Conservation (phyloP, 2,329 filamentous ascomycete genomes). For the Trichoderma asperellum region DNA sequence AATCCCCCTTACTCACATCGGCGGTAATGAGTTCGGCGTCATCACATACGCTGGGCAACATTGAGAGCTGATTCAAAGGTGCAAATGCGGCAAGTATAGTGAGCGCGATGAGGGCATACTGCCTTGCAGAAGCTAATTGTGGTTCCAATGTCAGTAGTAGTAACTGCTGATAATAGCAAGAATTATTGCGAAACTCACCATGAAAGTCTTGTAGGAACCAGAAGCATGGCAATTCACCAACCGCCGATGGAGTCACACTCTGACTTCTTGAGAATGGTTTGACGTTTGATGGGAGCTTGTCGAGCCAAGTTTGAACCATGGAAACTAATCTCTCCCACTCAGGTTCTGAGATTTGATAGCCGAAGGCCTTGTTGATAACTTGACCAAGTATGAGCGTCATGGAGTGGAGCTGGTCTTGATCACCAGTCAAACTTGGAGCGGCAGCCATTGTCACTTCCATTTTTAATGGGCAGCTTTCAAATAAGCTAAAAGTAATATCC, state of each 20-base stretch:
- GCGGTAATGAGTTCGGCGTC: background rate
- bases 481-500: constrained; percentile 58
- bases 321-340: constrained; percentile 35
- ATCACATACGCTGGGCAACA: background rate
- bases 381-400: constrained; percentile 49
- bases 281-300: constrained; percentile 39
- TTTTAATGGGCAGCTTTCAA: constrained; percentile 47
- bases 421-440: constrained; percentile 29
- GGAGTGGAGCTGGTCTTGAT: constrained; percentile 44
- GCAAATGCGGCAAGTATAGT: constrained; percentile 39
- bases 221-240: constrained; percentile 41
- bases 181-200: constrained; percentile 38
- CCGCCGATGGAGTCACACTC: background rate
- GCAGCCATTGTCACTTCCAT: constrained; percentile 41
- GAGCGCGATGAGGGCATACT: constrained; percentile 47
- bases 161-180: background rate
- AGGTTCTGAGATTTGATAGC: background rate
- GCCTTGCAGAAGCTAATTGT: constrained; percentile 45
- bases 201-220: constrained; percentile 50
- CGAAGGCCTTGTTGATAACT: constrained; percentile 48
- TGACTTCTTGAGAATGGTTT: constrained; percentile 38
- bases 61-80: constrained; percentile 23
- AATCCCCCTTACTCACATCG: constrained; percentile 30
- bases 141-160: background rate
- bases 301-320: constrained; percentile 40